Base-by-base conservation (phyloP, 2,329 filamentous ascomycete species). In the Verticillium longisporum region DNA sequence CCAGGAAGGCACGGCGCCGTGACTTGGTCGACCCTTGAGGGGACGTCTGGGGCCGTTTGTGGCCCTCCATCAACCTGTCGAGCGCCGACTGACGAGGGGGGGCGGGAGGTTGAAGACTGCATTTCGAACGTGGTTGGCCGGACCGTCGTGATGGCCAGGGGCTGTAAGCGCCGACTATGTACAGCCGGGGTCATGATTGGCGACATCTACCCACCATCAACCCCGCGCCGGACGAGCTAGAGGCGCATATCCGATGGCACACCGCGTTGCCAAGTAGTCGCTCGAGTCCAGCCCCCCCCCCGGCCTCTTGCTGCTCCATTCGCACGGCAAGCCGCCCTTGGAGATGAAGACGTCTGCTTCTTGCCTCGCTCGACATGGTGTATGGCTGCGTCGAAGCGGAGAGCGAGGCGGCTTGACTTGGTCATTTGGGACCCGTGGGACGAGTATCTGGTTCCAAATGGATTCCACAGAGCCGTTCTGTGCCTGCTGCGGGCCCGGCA, bases 111-210 rank as follows among this genome's bases (percentile, higher is more conserved):
- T 53, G 61, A 60, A 58, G 63, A 63, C 61, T 60, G 62, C 63
- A 60, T 61, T 55, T 67, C 56, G 14, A 55, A 59, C 68, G 67
- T 79, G 77, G 76, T 81, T 81, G 79, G 79, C 68, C 64, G 63
- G 62, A 62, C 45, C 63, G 61, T 59, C 61, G 69, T 73, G 71
- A 70, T 66, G 65, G 64, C 69, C 67, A 64, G 70, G 68, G 68
- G 64, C 63, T 67, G 69, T 77, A 80, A 78, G 73, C 75, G 75
- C 75, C 72, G 70, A 68, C 61, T 18, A 57, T 55, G 60, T 34
- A 37, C 32, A 53, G 56, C 32, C 53, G 45, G 60, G 61, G 59
- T 60, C 45, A 26, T 71, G 69, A 70, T 71, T 70, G 69, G 69
- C 63, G 56, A 61, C 45, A 15, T 62, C 54, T 33, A 58, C 50